Evolutionary conservation across 1,284 basidiomycete species (phyloP), one percentile per base, ranked within the genome.

Genomic region (Boletellus sp.): DNA sequence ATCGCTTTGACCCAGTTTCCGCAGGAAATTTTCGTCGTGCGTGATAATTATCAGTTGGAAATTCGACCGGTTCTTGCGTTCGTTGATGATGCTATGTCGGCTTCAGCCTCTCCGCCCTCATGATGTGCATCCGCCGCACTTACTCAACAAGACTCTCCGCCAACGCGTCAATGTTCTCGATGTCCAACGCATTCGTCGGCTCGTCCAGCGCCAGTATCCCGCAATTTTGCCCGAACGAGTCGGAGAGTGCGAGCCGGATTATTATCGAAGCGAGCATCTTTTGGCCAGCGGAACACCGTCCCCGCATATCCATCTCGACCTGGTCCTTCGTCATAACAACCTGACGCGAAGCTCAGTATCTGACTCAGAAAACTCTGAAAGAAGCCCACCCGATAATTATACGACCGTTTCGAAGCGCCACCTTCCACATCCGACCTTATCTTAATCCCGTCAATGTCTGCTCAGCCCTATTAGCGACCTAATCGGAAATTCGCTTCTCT

Each of bases 181-280:
- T 85, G 67, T 99, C 97, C 37, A 99, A 75, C 40, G 97, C 97
- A 54, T 98, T 99, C 21, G 97, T 99, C 12, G 97, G 97, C 72
- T 99, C 97, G 65, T 99, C 97, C 47, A 99, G 76, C 1, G 97
- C 97, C 39, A 99, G 81, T 57, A 99, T 97, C 15, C 96, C 96
- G 70, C 96, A 99, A 59, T 97, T 96, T 67, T 94, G 91, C 4
- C 93, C 93, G 63, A 99, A 99, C 4, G 93, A 96, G 69, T 99
- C 97, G 10, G 96, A 96, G 22, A 99, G 79, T 0, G 96, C 97
- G n/a, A 99, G 82, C 2, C 97, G 85, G 62, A 99, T 99, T 67
- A 99, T 94, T 70, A 99, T 98, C n/a, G 93, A 97, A 26, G 97
- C 97, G 52, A 99, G 75, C 78, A 98, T 97, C 74, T 99, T 99